Conservation (phyloP, 305 asterid genomes). For the Ilex paraguariensis region DNA sequence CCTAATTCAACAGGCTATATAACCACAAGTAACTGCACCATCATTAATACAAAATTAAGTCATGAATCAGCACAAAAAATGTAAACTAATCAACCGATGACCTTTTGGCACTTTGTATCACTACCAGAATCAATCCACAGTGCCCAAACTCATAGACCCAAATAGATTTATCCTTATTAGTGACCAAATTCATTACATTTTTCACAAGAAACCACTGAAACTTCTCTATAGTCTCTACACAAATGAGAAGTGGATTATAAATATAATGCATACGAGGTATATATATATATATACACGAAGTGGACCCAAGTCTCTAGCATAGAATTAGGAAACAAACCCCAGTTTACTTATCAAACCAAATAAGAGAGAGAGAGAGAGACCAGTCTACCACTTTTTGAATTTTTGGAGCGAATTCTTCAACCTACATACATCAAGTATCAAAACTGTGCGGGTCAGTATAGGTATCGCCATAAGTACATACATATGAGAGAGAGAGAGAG, state of each 20-base stretch:
- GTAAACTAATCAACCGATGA: too few species aligned
- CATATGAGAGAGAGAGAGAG: background rate
- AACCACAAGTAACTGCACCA: too few species aligned
- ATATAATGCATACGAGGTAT: background rate
- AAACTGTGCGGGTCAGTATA: background rate
- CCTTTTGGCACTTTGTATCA: too few species aligned
- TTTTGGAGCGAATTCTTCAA: slow-evolving; percentile 81
- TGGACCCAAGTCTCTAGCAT: background rate
- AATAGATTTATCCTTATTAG: too few species aligned
- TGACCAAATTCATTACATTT: too few species aligned
- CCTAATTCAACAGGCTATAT: too few species aligned
- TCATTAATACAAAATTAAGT: too few species aligned
- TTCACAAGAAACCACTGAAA: too few species aligned
- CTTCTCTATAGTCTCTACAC: background rate
- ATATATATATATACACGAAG: background rate
- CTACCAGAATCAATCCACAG: too few species aligned
- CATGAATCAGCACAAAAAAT: too few species aligned
- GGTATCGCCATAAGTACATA: background rate
- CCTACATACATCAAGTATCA: slow-evolving; percentile 28
- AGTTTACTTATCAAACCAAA: background rate
- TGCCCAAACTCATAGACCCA: too few species aligned
- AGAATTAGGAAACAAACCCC: background rate
- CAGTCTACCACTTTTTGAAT: slow-evolving; percentile 82
- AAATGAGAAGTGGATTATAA: background rate
- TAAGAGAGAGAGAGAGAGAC: slow-evolving; percentile 25